Evolutionary conservation across 2,329 filamentous ascomycete species (phyloP), one percentile per base, ranked within the genome.

Genomic region (Cercospora zeae-maydis): DNA sequence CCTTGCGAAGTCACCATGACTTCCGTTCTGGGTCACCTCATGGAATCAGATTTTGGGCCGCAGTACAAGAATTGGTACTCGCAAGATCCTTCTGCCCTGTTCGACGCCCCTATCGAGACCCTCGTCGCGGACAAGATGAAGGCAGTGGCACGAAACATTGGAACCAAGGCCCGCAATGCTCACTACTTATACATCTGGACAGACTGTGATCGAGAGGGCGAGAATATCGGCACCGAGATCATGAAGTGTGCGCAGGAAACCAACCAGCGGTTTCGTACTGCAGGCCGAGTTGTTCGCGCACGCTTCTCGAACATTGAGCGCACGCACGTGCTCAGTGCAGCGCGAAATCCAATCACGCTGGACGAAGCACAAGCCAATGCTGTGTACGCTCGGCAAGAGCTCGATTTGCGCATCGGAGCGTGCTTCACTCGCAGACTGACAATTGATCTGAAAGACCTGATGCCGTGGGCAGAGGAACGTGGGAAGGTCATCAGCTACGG

Each of bases 121-220:
- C 83, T 79, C 57, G 84, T 96, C 58, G 83, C 87, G 59, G 81
- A 88, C 64, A 88, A 93, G 72, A 96, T 93, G 73, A 88, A 88
- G 71, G 79, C 83, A 1, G 89, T 99, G 66, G 92, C 93, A 9
- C 83, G 87, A 33, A 99, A 99, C 73, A 95, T 99, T 71, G 85
- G 88, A 69, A 80, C 84, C 1, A 88, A 96, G 75, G 93, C 95
- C 16, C 84, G 84, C 64, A 84, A 84, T 73, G 83, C 87, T n/a
- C 84, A 83, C 60, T 86, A 88, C 11, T 82, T 99, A 33, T 93
- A 96, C 76, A 97, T 99, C 70, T 99, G 95, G 95, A 99, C 95
- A 0, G 95, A 99, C 82, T 98, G 95, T 77, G 95, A 99, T 81
- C 87, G 93, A 60, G 95, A 99, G 81, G 95, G 95, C 36, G 95